Conservation (phyloP, 768 basidiomycete genomes). For the Pilatotrama ljubarskyi region DNA sequence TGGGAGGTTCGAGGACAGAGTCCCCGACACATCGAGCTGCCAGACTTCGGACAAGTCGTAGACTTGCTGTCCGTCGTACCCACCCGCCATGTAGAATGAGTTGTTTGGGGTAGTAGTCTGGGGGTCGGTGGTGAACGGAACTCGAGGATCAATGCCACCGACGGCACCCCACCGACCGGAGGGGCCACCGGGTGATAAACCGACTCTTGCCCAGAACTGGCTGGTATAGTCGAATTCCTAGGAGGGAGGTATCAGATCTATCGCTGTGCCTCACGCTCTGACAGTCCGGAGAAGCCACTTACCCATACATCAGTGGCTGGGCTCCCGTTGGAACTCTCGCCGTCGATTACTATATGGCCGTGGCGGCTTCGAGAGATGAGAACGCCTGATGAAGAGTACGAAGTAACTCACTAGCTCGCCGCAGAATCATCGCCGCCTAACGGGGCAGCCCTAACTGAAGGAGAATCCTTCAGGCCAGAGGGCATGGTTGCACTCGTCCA, state of each 20-base stretch:
- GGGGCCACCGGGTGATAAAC: conserved; percentile 52
- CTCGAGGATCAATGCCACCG: conserved; percentile 72
- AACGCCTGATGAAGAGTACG: conserved; percentile 12
- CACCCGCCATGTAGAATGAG: conserved; percentile 75
- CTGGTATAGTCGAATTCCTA: conserved; percentile 78
- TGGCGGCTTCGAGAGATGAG: conserved; percentile 51
- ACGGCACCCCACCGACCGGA: conserved; percentile 68
- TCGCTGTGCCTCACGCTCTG: neutral
- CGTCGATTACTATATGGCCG: conserved; percentile 74
- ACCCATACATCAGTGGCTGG: conserved; percentile 78
- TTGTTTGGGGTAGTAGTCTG: conserved; percentile 58
- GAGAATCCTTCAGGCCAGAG: conserved; percentile 43
- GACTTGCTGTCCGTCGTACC: conserved; percentile 48
- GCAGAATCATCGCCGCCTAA: conserved; percentile 70
- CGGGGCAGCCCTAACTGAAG: conserved; percentile 65
- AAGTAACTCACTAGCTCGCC: conserved; percentile 81
- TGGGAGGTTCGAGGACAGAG: conserved; percentile 67
- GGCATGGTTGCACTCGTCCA: conserved; percentile 65
- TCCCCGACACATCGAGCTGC: conserved; percentile 68
- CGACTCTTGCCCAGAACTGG: conserved; percentile 73
- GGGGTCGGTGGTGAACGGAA: conserved; percentile 36
- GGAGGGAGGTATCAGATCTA: neutral
- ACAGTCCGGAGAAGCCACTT: conserved; percentile 27
- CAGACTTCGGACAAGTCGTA: conserved; percentile 67
- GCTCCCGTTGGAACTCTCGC: conserved; percentile 53